A percentile compares a stretch with the other conserved stretches of the same genome.
Evolutionary conservation across 345 rosid species (phyloP).

Genomic region (Gossypium mustelinum): DNA sequence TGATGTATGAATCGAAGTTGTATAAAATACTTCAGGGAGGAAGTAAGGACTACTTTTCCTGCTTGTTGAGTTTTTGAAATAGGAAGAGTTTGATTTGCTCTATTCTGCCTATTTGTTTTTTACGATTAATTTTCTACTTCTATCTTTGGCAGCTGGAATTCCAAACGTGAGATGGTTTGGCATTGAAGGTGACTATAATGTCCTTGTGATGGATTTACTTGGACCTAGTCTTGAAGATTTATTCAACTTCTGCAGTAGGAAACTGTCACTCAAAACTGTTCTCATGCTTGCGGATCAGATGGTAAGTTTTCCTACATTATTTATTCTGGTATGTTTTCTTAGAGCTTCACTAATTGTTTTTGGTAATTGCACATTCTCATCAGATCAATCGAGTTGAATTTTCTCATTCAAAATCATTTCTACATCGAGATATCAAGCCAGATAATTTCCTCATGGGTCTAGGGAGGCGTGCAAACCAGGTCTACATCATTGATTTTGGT

Average conservation of each 20-base stretch:
- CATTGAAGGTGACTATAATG: slow-evolving; percentile 86
- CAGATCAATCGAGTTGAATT: slow-evolving; percentile 91
- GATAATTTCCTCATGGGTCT: slow-evolving; percentile 96
- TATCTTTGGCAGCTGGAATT: slow-evolving; percentile 69
- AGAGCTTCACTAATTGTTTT: background rate
- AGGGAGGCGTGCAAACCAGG: slow-evolving; percentile 95
- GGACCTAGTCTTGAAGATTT: slow-evolving; percentile 98
- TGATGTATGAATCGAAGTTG: slow-evolving; percentile 84
- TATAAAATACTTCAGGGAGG: slow-evolving; percentile 93
- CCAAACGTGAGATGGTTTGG: slow-evolving; percentile 92
- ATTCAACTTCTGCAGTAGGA: slow-evolving; percentile 81
- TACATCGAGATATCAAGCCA: slow-evolving; percentile 95
- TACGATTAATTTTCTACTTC: background rate
- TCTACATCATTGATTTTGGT: slow-evolving; percentile 83
- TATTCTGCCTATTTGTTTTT: background rate
- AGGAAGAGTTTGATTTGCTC: background rate
- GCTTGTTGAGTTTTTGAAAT: background rate
- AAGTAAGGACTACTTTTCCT: slow-evolving; percentile 45
- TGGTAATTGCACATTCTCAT: slow-evolving; percentile 10
- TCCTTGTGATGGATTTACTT: slow-evolving; percentile 91
- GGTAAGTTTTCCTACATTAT: slow-evolving; percentile 35
- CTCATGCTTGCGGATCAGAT: slow-evolving; percentile 99
- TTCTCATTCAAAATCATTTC: slow-evolving; percentile 87
- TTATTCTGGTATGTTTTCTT: slow-evolving; percentile 4
- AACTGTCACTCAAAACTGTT: slow-evolving; percentile 84